Evolutionary conservation across 1,284 basidiomycete genomes (phyloP), one percentile per base, ranked within the genome.

Genomic region (Phellinidium pouzarii): DNA sequence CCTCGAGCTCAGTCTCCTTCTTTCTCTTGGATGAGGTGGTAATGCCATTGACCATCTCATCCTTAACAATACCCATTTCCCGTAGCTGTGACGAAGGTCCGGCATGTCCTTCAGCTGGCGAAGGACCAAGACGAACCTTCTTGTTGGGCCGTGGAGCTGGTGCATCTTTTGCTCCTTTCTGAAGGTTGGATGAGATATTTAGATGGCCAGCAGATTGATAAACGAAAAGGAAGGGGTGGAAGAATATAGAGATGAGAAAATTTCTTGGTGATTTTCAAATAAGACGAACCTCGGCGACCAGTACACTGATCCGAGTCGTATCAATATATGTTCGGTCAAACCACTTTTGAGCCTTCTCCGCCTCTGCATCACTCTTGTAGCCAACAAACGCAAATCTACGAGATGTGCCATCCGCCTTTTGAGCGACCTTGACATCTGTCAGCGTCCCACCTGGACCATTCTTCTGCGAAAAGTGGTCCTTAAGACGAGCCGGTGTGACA

Each of bases 371-470:
- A 0, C 82, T 80, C 67, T 89, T 91, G 74, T 84, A 98, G 0
- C 95, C 95, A 5, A 97, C 78, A 65, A 98, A 99, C 0, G 88
- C 95, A 64, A 99, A 95, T 31, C 91, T 76, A 3, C 95, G 77
- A 2, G 87, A 87, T 1, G 82, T 86, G 1, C 92, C 92, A 64
- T 92, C 76, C 0, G 72, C 71, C 63, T 89, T 90, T 26, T 77
- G 73, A 6, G 94, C 83, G 51, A 98, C 78, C 67, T 91, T 91
- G 50, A 87, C 77, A 70, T 98, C 95, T 3, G 95, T 99, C 54
- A 97, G 78, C 45, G 74, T 82, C 20, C 78, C 83, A 1, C 71
- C 70, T n/a, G 85, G 90, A 48, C 75, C 78, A 36, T 72, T 76
- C 51, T 70, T 74, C 49, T 81, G 77, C 48, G 77, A 72, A 62